These are phyloP conservation scores for Rhizopogon roseolus DNA, from an alignment of 768 basidiomycete genomes.

Conservation along the genomic window DNA sequence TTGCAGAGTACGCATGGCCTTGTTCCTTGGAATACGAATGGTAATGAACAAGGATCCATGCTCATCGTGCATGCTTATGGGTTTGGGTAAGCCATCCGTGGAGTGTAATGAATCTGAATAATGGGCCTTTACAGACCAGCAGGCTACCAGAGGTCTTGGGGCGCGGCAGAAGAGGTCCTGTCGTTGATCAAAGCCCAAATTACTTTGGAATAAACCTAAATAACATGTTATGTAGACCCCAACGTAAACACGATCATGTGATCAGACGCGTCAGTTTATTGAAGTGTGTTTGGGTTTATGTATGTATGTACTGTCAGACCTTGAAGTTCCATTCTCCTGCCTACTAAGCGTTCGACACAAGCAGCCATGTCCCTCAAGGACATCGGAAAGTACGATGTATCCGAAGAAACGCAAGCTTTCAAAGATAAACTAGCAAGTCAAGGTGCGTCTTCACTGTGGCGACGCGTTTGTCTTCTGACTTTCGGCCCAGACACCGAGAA, in stretches of 20 bases:
- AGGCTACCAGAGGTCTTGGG: constrained; percentile 41
- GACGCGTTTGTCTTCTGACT: neutral
- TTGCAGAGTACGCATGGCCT: constrained; percentile 16
- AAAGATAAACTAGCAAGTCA: constrained; percentile 32
- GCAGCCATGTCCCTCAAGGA: constrained; percentile 33
- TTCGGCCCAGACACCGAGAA: constrained; percentile 28
- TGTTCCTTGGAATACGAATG: constrained; percentile 12
- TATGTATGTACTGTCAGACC: constrained; percentile 5
- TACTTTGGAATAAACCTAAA: neutral
- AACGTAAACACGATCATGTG: constrained; percentile 25
- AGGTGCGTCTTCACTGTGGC: constrained; percentile 20
- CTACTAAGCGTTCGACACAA: constrained; percentile 2
- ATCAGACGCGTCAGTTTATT: constrained; percentile 24
- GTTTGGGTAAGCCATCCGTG: constrained; percentile 37
- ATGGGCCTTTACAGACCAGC: constrained; percentile 17
- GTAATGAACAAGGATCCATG: constrained; percentile 18
- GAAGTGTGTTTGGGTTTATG: constrained; percentile 17
- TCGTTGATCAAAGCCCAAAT: constrained; percentile 13
- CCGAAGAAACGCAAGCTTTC: constrained; percentile 30
- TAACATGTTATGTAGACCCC: neutral
- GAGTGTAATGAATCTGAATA: constrained; percentile 1
- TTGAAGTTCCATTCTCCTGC: neutral
- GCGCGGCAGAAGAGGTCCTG: constrained; percentile 36
- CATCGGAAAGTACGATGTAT: constrained; percentile 34
- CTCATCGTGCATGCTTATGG: constrained; percentile 57